Evolutionary conservation across 2,329 filamentous ascomycete species (phyloP).

Genomic region (Waltergamsia citrina): DNA sequence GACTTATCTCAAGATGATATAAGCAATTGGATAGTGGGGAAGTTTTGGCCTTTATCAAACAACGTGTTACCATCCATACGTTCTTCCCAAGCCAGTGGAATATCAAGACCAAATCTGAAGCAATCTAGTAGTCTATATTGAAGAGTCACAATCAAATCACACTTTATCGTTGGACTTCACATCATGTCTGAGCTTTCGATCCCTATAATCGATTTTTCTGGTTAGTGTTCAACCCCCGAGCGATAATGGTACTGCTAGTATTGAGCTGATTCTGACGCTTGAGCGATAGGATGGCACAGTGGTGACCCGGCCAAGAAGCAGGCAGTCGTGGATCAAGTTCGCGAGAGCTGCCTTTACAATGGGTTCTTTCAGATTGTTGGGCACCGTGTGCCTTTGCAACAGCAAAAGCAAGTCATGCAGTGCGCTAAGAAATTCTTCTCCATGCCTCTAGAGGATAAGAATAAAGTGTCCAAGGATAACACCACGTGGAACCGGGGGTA

Average conservation of each 20-base stretch:
- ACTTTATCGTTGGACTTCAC: background rate
- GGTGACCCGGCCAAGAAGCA: constrained; percentile 13
- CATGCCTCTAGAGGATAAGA: constrained; percentile 34
- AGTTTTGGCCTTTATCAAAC: too few relatives aligned
- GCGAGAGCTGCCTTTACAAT: constrained; percentile 31
- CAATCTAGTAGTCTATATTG: too few relatives aligned
- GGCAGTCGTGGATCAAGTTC: constrained; percentile 22
- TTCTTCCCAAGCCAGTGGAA: too few relatives aligned
- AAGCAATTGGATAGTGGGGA: too few relatives aligned
- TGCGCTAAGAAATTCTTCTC: constrained; percentile 35
- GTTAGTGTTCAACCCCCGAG: constrained; percentile 7
- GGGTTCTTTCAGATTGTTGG: constrained; percentile 45
- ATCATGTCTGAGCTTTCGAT: constrained; percentile 9
- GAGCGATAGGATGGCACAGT: constrained; percentile 9
- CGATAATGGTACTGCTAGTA: background rate
- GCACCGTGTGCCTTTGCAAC: constrained; percentile 29
- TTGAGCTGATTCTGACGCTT: background rate
- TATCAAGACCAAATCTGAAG: too few relatives aligned
- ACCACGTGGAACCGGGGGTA: constrained; percentile 37
- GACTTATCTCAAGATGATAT: too few relatives aligned
- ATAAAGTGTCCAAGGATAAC: constrained; percentile 24
- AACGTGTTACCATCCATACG: too few relatives aligned
- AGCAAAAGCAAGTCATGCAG: constrained; percentile 29
- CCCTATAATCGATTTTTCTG: constrained; percentile 18
- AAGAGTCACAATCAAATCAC: too few relatives aligned